These are phyloP conservation scores for Aechmea fasciata DNA, from an alignment of 176 grass and related monocot species.

Conservation along the genomic window DNA sequence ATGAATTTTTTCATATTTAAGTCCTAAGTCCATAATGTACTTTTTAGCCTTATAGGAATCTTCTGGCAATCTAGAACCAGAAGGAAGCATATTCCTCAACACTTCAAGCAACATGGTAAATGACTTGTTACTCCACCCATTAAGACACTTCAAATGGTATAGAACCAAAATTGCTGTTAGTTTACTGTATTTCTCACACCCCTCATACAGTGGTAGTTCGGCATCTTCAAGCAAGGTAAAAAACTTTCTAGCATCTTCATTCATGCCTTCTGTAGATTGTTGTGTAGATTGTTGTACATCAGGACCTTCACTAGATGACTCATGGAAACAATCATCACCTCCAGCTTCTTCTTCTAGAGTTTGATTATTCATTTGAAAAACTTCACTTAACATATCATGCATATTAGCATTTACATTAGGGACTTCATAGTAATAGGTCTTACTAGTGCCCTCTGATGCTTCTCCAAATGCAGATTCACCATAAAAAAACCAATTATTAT, in stretches of 20 bases:
- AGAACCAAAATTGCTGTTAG: background rate
- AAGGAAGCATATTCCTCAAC: background rate
- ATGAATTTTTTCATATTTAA: constrained; percentile 27
- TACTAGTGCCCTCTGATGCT: no score
- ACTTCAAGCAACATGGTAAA: background rate
- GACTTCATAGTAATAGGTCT: no score
- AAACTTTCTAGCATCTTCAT: background rate
- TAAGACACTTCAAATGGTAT: background rate
- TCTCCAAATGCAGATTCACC: no score
- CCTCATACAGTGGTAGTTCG: background rate
- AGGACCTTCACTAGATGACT: no score
- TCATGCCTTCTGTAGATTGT: background rate
- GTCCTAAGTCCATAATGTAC: constrained; percentile 13
- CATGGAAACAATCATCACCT: background rate
- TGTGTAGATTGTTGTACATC: no score
- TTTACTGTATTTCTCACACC: background rate
- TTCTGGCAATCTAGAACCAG: constrained; percentile 10
- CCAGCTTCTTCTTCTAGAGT: background rate
- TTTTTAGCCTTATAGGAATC: constrained; percentile 21
- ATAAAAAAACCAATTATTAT: no score
- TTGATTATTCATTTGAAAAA: background rate
- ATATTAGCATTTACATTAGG: background rate
- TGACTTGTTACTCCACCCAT: background rate
- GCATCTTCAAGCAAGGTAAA: background rate
- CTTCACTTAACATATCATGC: background rate